A percentile compares a stretch with the other conserved stretches of the same genome.
These are phyloP conservation scores for Leptodermis oblonga DNA, from an alignment of 257 asterid genomes.

Conservation along the genomic window DNA sequence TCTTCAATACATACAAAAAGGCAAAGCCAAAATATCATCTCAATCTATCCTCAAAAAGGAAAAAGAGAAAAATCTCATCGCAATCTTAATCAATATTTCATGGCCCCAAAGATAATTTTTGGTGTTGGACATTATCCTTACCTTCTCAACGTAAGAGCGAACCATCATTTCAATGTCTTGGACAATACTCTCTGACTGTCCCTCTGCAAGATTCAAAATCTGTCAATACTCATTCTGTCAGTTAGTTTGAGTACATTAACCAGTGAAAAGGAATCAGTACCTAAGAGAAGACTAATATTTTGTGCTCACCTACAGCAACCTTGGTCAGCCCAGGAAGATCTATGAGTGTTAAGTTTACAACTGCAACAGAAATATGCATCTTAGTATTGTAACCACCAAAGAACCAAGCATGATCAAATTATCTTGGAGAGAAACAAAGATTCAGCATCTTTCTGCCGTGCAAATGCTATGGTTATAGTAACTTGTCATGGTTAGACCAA, in stretches of 20 bases:
- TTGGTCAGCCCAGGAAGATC: slow-evolving; percentile 98
- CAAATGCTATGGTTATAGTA: neutral
- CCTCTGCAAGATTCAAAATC: slow-evolving; percentile 58
- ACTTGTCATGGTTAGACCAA: neutral
- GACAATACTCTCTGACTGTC: slow-evolving; percentile 82
- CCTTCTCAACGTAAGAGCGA: slow-evolving; percentile 95
- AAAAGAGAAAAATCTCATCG: neutral
- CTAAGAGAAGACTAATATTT: slow-evolving; percentile 18
- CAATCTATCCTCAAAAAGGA: no score
- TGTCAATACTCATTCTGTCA: slow-evolving; percentile 13
- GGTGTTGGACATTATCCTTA: slow-evolving; percentile 21
- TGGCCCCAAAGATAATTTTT: neutral
- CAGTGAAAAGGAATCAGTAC: slow-evolving; percentile 4
- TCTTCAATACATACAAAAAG: neutral
- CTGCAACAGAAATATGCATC: slow-evolving; percentile 41
- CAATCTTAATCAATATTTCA: neutral
- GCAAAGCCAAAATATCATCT: no score
- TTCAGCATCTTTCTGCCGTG: neutral
- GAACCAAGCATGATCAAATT: neutral
- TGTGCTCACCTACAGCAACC: slow-evolving; percentile 91
- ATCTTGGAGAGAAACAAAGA: neutral
- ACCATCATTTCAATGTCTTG: slow-evolving; percentile 97
- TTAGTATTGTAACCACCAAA: slow-evolving; percentile 3
- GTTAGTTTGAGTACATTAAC: slow-evolving; percentile 7
- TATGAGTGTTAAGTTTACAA: slow-evolving; percentile 82